A percentile compares a stretch with the other conserved stretches of the same genome.
Conservation (phyloP, 1,284 basidiomycete genomes). For the Leccinum holopus region DNA sequence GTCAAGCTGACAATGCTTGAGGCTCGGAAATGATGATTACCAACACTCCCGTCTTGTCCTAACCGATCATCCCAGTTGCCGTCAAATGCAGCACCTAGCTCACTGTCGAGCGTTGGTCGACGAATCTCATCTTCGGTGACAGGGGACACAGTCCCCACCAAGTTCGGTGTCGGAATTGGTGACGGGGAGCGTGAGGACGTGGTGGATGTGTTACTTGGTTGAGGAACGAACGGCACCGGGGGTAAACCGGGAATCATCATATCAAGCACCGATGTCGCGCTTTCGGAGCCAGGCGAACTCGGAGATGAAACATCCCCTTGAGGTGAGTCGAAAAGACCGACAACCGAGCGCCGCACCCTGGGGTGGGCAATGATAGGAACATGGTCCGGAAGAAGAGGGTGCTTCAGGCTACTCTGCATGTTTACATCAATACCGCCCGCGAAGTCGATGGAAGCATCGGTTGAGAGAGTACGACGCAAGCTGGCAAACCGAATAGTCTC, state of each 20-base stretch:
- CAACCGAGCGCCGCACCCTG: slow-evolving; percentile 57
- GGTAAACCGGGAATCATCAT: slow-evolving; percentile 37
- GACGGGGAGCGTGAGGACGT: slow-evolving; percentile 27
- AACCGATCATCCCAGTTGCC: slow-evolving; percentile 20
- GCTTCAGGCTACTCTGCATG: slow-evolving; percentile 39
- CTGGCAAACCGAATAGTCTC: slow-evolving; percentile 47
- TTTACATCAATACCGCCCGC: slow-evolving; percentile 31
- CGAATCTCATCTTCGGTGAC: slow-evolving; percentile 4
- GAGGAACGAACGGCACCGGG: slow-evolving; percentile 34
- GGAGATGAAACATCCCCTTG: slow-evolving; percentile 7
- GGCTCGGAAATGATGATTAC: slow-evolving; percentile 20
- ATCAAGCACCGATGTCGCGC: slow-evolving; percentile 27
- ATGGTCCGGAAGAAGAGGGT: slow-evolving; percentile 17
- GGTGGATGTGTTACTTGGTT: slow-evolving; percentile 29
- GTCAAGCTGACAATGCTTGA: slow-evolving; percentile 26
- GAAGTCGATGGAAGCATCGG: slow-evolving; percentile 30
- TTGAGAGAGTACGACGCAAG: slow-evolving; percentile 41
- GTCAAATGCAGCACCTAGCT: slow-evolving; percentile 30
- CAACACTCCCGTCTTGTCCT: slow-evolving; percentile 8
- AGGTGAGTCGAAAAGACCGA: slow-evolving; percentile 58
- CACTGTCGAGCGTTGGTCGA: slow-evolving; percentile 34
- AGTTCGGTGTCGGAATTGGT: slow-evolving; percentile 26
- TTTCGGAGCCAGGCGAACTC: slow-evolving; percentile 16
- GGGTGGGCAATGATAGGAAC: slow-evolving; percentile 20
- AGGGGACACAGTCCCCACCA: slow-evolving; percentile 10